A percentile compares a stretch with the other conserved stretches of the same genome.
phyloP scores from a whole-genome alignment of 2,329 filamentous ascomycete genomes.

The Lithohypha guttulata region DNA sequence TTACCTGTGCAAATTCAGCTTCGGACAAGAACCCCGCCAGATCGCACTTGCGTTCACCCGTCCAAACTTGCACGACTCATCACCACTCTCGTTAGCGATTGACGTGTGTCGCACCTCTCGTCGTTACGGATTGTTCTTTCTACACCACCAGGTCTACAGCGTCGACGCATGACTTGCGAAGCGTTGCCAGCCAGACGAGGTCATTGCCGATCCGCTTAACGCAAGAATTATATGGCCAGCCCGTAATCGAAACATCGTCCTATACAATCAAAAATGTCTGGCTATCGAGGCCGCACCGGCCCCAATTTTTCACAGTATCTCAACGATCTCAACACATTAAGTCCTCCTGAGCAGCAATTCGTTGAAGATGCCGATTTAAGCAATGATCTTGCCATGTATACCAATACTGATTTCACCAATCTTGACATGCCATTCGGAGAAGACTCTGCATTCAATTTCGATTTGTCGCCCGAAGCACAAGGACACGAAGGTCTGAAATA shows the following conservation, averaged over 20 bases:
- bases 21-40: background rate
- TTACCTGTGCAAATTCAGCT: background rate
- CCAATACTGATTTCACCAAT: constrained; percentile 72
- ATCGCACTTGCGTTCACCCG: background rate
- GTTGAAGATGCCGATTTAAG: constrained; percentile 55
- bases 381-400: constrained; percentile 66
- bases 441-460: constrained; percentile 19
- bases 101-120: too few relatives aligned
- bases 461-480: constrained; percentile 10
- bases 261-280: constrained; percentile 63
- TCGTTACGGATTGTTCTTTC: too few relatives aligned
- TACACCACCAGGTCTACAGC: too few relatives aligned
- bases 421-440: constrained; percentile 44
- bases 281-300: constrained; percentile 63
- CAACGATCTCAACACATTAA: constrained; percentile 67
- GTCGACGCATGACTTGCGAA: too few relatives aligned
- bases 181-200: too few relatives aligned
- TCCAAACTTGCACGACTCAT: background rate
- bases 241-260: too few relatives aligned
- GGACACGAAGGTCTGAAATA: constrained; percentile 17
- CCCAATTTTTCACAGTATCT: constrained; percentile 87
- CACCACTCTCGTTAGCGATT: too few relatives aligned
- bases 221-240: too few relatives aligned
- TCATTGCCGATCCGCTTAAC: too few relatives aligned
- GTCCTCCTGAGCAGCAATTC: constrained; percentile 52